Conservation (phyloP, 2,329 filamentous ascomycete genomes). For the Fusarium odoratissimum region DNA sequence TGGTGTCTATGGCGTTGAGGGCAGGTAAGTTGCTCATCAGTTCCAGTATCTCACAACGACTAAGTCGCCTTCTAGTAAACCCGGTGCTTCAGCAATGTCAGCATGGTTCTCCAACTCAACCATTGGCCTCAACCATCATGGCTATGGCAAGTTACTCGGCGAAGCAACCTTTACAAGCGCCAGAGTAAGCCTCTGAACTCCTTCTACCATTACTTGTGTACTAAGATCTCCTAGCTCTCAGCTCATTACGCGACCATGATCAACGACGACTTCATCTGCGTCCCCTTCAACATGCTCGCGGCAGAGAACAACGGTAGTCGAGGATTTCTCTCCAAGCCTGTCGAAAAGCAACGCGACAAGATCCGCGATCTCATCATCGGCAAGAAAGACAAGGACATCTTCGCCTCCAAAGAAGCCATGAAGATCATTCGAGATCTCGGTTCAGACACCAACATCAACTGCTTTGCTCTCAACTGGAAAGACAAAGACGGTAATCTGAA, state of each 20-base stretch:
- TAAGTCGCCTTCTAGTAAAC: conserved; percentile 47
- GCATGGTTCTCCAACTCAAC: conserved; percentile 58
- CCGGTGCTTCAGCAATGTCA: conserved; percentile 58
- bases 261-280: conserved; percentile 51
- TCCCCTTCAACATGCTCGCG: conserved; percentile 57
- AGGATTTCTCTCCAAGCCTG: conserved; percentile 35
- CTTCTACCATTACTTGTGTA: accelerated
- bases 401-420: conserved; percentile 50
- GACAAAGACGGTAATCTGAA: conserved; percentile 54
- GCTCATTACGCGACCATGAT: conserved; percentile 56
- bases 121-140: conserved; percentile 54
- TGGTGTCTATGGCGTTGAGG: conserved; percentile 58
- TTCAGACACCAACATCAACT: conserved; percentile 61
- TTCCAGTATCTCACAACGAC: accelerated
- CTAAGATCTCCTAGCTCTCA: conserved; percentile 46
- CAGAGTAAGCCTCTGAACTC: conserved; percentile 41
- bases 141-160: conserved; percentile 56
- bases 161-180: conserved; percentile 59
- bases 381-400: conserved; percentile 52
- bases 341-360: conserved; percentile 51
- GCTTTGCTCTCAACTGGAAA: conserved; percentile 58
- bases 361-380: conserved; percentile 54
- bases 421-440: conserved; percentile 55
- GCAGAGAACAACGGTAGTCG: conserved; percentile 45
- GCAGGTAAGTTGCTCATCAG: conserved; percentile 45